Evolutionary conservation across 768 basidiomycete genomes (phyloP).

Genomic region (Rossbeevera mucosa): DNA sequence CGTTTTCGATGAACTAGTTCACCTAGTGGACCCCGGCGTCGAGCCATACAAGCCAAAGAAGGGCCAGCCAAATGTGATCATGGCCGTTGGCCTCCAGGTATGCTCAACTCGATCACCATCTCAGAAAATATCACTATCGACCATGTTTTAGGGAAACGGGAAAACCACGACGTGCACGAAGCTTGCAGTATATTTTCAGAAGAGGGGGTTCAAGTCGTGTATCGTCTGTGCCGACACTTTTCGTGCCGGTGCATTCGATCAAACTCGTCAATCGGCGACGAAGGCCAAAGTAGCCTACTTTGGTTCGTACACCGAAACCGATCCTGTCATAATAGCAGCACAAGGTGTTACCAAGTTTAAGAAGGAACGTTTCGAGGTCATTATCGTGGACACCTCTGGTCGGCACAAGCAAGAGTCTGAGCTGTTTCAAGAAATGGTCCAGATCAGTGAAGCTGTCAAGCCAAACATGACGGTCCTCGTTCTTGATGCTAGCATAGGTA

Average conservation of each 20-base stretch:
- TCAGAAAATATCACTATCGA: neutral
- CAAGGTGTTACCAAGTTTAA: slow-evolving; percentile 97
- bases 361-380: slow-evolving; percentile 96
- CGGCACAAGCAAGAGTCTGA: slow-evolving; percentile 96
- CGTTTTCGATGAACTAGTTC: slow-evolving; percentile 94
- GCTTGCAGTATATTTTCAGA: slow-evolving; percentile 95
- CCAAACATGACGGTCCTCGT: slow-evolving; percentile 96
- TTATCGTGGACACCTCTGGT: slow-evolving; percentile 97
- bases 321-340: slow-evolving; percentile 91
- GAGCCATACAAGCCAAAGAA: slow-evolving; percentile 97
- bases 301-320: slow-evolving; percentile 97
- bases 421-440: slow-evolving; percentile 96
- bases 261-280: slow-evolving; percentile 96
- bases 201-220: slow-evolving; percentile 92
- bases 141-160: slow-evolving; percentile 74
- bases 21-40: slow-evolving; percentile 90
- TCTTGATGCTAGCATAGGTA: slow-evolving; percentile 94
- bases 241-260: slow-evolving; percentile 98
- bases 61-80: slow-evolving; percentile 88
- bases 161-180: slow-evolving; percentile 99
- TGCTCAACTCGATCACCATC: slow-evolving; percentile 16
- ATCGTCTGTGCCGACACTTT: slow-evolving; percentile 99
- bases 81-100: slow-evolving; percentile 96
- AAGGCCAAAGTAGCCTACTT: slow-evolving; percentile 99
- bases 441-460: slow-evolving; percentile 88